A percentile compares a stretch with the other conserved stretches of the same genome.
These are phyloP conservation scores for Diaporthe humulicola DNA, from an alignment of 2,329 filamentous ascomycete species.

Conservation along the genomic window DNA sequence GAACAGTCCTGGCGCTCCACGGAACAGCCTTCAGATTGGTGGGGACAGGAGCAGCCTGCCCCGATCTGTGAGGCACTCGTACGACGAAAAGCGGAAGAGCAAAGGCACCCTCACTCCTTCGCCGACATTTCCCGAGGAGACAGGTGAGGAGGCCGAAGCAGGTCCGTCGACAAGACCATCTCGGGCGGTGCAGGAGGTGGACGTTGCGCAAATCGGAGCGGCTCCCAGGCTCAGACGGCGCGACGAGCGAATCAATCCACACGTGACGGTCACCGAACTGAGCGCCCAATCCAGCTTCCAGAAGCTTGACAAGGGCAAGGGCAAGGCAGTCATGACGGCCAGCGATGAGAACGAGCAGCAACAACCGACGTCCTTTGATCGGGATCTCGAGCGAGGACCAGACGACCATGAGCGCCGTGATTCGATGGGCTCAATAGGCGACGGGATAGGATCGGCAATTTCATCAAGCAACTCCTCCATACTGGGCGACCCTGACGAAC, in stretches of 20 bases:
- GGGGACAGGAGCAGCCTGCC: slow-evolving; percentile 67
- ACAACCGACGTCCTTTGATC: slow-evolving; percentile 53
- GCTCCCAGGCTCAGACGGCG: slow-evolving; percentile 38
- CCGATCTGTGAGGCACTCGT: slow-evolving; percentile 65
- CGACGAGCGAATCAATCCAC: slow-evolving; percentile 15
- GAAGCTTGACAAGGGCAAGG: slow-evolving; percentile 63
- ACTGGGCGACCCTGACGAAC: slow-evolving; percentile 72
- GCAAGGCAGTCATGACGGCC: slow-evolving; percentile 60
- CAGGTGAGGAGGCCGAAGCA: slow-evolving; percentile 41
- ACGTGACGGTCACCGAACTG: slow-evolving; percentile 7
- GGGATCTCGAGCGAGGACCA: slow-evolving; percentile 68
- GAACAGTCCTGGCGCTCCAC: slow-evolving; percentile 55
- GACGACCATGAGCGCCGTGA: slow-evolving; percentile 58
- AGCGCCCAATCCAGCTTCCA: not conserved
- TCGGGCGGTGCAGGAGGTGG: slow-evolving; percentile 41
- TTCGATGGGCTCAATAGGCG: slow-evolving; percentile 63
- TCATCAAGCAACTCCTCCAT: slow-evolving; percentile 72
- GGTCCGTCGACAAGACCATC: slow-evolving; percentile 34
- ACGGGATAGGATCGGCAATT: slow-evolving; percentile 66
- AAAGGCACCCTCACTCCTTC: slow-evolving; percentile 48
- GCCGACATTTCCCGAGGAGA: slow-evolving; percentile 42
- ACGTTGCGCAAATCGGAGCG: slow-evolving; percentile 48
- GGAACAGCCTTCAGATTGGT: slow-evolving; percentile 65
- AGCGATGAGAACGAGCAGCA: slow-evolving; percentile 49
- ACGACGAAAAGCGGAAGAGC: slow-evolving; percentile 61